Evolutionary conservation across 768 basidiomycete species (phyloP), one percentile per base, ranked within the genome.

Genomic region (Candolleomyces aberdarensis): DNA sequence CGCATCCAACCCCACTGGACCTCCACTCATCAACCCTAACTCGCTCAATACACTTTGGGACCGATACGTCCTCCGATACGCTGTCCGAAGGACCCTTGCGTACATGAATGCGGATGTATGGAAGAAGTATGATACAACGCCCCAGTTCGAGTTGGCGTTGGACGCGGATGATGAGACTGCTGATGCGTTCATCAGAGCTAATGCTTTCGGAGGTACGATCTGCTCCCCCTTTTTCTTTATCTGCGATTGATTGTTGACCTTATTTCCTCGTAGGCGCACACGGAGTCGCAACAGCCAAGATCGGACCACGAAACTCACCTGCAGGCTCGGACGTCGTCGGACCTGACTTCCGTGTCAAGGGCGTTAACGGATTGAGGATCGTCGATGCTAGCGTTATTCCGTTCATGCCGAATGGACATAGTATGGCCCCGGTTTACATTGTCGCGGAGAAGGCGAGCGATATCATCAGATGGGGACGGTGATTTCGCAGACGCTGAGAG

Each of bases 11-110:
- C 75, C 83, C 13, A 83, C 83, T 66, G 73, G 71, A 32, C 40
- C 69, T 29, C 84, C 85, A 0, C 51, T 73, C 22, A 83, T 87
- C 66, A 75, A 87, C 64, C 80, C 83, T 2, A 75, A 75, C 47
- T 78, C 81, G 68, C 72, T 81, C 22, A 67, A 48, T 22, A 69
- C 70, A 5, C 51, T 56, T 0, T 70, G 73, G 41, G 78, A 77
- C 57, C 65, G 71, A 5, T 62, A 66, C 36, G 66, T 66, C 0
- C 55, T 75, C 59, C 63, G 70, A 3, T 66, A 70, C 44, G 49
- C 49, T 26, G 29, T 51, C 49, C 49, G 49, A 3, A 51, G 26
- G 4, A 51, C 49, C 15, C 52, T 53, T 3, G 32, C 29, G 52
- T 53, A 53, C 15, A 32, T 53, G 29, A 53, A 53, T 29, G 52